These are phyloP conservation scores for Salvia splendens DNA, from an alignment of 257 asterid genomes.

Conservation along the genomic window DNA sequence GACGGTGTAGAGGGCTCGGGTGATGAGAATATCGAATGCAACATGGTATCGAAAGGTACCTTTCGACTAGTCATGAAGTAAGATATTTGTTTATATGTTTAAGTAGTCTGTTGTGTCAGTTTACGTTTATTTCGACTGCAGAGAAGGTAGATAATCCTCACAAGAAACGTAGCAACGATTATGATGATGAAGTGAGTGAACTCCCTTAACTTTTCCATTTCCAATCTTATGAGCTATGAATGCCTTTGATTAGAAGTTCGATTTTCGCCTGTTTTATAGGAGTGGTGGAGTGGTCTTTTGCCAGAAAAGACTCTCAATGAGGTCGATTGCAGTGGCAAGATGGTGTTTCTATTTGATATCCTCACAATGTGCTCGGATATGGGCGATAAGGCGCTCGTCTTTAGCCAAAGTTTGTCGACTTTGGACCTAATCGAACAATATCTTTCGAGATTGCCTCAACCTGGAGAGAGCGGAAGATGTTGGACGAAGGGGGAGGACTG, in stretches of 20 bases:
- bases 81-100: too few species aligned
- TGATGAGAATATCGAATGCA: constrained; percentile 74
- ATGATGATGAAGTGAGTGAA: constrained; percentile 59
- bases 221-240: too few species aligned
- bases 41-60: constrained; percentile 73
- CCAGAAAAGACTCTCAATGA: constrained; percentile 57
- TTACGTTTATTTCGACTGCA: constrained; percentile 36
- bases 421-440: constrained; percentile 79
- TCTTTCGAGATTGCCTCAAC: constrained; percentile 67
- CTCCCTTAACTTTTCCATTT: constrained; percentile 13
- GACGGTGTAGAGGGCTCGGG: constrained; percentile 73
- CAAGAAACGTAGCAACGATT: constrained; percentile 52
- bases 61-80: neutral
- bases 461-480: constrained; percentile 54
- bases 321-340: constrained; percentile 77
- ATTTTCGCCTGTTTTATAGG: constrained; percentile 32
- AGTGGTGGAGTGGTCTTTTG: constrained; percentile 91
- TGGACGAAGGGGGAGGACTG: constrained; percentile 91
- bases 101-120: too few species aligned
- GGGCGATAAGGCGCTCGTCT: constrained; percentile 90
- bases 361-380: constrained; percentile 71
- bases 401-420: constrained; percentile 85
- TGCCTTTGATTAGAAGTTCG: neutral
- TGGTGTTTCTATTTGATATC: constrained; percentile 87
- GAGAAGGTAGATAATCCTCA: constrained; percentile 61